Base-by-base conservation (phyloP, 2,329 filamentous ascomycete genomes). In the Penicillium sp. region DNA sequence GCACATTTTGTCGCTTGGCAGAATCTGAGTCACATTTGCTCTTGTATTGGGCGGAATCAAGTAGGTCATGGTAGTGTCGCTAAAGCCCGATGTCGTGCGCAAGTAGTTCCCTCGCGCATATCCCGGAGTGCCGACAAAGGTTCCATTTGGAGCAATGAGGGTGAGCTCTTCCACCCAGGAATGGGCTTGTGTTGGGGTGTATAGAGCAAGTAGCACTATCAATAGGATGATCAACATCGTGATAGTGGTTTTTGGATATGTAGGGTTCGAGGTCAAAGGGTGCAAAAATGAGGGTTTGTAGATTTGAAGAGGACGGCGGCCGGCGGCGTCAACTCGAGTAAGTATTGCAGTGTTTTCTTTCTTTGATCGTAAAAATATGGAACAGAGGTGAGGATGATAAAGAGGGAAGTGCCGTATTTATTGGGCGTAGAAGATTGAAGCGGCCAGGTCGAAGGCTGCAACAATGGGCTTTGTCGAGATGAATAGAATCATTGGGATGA, bases 131-230 rank as follows among this genome's bases (percentile, higher is more conserved):
- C 89, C 89, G 21, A 87, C 78, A 71, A 92, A 91, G 35, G 85
- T 85, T 54, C 92, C 93, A 67, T 91, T 89, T 29, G 84, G 73
- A 53, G 86, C 84, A 71, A 97, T 86, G 57, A 86, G 85, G 61
- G 81, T 84, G 50, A 93, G 80, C 67, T 88, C 81, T 75, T 97
- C 92, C 48, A 93, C 83, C 93, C 93, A 97, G 19, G 86, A 89
- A 76, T 97, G 93, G 37, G 85, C 87, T 29, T 61, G 58, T 23
- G 69, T 63, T 29, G 70, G 58, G 27, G 62, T 49, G 23, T 77
- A 61, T 35, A 71, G 57, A 46, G 67, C 60, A 41, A 77, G 54
- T 33, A 71, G 51, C 29, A 59, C 58, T 50, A 53, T 48, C 47
- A 58, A n/a, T 15, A 47, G 23, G 48, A 60, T 58, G 46, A 23